Evolutionary conservation across 2,329 filamentous ascomycete genomes (phyloP), one percentile per base, ranked within the genome.

Genomic region (Ophiocordyceps polyrhachis-furcata): DNA sequence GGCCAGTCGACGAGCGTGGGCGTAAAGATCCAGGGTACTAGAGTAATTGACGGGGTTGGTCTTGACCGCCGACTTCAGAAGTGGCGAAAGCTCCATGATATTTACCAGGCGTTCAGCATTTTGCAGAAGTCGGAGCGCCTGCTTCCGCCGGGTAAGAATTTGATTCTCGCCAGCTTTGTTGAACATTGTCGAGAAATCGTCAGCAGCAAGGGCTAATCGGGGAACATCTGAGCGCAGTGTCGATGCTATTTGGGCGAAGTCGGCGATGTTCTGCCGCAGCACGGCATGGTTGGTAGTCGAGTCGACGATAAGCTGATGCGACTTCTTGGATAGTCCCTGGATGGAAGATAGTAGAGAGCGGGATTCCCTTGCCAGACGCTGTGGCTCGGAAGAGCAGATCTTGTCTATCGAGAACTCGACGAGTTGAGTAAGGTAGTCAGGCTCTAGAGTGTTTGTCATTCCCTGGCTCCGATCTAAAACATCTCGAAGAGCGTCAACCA

Each of bases 21-120:
- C 81, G 57, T 93, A 83, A 2, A 98, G 71, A 60, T 98, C 91
- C 31, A 98, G 69, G 0, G 88, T 88, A 0, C 86, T 84, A 2
- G 87, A 81, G 65, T 95, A 93, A 52, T 86, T 93, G 48, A 79
- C 75, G 4, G 76, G 69, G 4, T 62, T 70, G 1, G 72, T 64
- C 3, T 73, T 73, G 46, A 88, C 81, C 41, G 88, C 81, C 2
- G 88, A 87, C 13, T 83, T 82, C 14, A 98, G 73, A 31, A 96
- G 67, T 0, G 82, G 79, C 0, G 91, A 91, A 28, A 98, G 73
- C 55, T 96, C 89, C 47, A 98, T 76, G 29, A 96, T 80, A 58
- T 95, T 88, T 28, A 87, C 82, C 3, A 96, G 71, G 45, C 89
- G 78, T 59, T 95, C 89, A 25, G 89, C 81, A 58, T 95, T 96